phyloP scores from a whole-genome alignment of 2,329 filamentous ascomycete species.

The Emmonsiellopsis sp. region DNA sequence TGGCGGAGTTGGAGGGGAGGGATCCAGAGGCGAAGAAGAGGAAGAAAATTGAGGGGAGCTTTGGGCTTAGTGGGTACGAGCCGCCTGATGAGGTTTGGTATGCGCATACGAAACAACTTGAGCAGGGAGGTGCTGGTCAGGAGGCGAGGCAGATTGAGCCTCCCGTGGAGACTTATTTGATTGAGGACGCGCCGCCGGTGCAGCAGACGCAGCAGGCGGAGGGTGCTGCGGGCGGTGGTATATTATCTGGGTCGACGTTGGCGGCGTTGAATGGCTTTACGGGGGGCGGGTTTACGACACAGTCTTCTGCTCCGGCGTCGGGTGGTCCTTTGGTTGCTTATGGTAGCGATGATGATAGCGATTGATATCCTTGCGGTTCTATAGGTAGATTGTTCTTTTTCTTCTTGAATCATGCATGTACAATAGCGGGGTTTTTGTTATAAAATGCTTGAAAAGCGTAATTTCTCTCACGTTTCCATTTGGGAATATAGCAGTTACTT shows the following conservation, averaged over 20 bases:
- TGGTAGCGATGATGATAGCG: conserved; percentile 77
- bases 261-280: conserved; percentile 59
- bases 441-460: too few relatives aligned
- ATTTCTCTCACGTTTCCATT: too few relatives aligned
- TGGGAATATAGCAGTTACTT: background rate
- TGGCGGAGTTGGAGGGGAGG: conserved; percentile 86
- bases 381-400: background rate
- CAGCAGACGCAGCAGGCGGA: conserved; percentile 12
- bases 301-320: conserved; percentile 29
- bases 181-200: conserved; percentile 32
- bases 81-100: conserved; percentile 92
- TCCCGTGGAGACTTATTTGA: conserved; percentile 34
- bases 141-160: conserved; percentile 48
- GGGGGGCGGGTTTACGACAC: conserved; percentile 33
- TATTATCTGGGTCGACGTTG: conserved; percentile 74
- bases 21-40: conserved; percentile 81
- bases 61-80: conserved; percentile 84
- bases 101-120: conserved; percentile 62
- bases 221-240: conserved; percentile 43
- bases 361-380: conserved; percentile 26
- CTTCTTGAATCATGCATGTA: background rate
- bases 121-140: conserved; percentile 43
- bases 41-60: conserved; percentile 79
- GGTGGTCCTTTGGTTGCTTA: conserved; percentile 76
- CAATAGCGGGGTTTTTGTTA: background rate